Evolutionary conservation across 768 basidiomycete genomes (phyloP).

Genomic region (Trametes cinnabarina): DNA sequence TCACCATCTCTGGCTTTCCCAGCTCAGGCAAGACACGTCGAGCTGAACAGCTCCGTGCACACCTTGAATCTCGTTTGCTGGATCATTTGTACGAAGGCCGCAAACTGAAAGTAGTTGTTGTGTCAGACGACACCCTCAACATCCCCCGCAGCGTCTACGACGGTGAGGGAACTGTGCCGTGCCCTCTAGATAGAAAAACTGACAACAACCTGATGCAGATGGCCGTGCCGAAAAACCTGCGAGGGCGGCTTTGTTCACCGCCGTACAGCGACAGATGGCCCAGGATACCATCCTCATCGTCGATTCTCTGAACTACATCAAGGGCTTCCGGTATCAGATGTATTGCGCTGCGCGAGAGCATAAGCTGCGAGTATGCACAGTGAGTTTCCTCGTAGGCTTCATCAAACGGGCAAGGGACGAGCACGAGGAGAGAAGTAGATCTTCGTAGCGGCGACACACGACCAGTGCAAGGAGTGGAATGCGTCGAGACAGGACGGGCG

Average conservation of each 20-base stretch:
- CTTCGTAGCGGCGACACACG: slow-evolving; percentile 71
- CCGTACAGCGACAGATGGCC: slow-evolving; percentile 72
- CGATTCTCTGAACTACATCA: slow-evolving; percentile 95
- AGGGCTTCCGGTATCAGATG: slow-evolving; percentile 97
- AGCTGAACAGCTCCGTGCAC: slow-evolving; percentile 57
- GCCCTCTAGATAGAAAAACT: not conserved
- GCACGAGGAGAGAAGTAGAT: slow-evolving; percentile 46
- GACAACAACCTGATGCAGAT: slow-evolving; percentile 44
- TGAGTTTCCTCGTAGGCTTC: slow-evolving; percentile 36
- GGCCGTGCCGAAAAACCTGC: slow-evolving; percentile 85
- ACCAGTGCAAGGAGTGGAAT: slow-evolving; percentile 81
- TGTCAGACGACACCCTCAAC: slow-evolving; percentile 75
- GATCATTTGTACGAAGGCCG: slow-evolving; percentile 55
- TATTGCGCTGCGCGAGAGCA: slow-evolving; percentile 93
- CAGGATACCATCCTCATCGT: slow-evolving; percentile 79
- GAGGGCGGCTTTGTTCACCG: slow-evolving; percentile 77
- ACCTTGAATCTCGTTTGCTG: slow-evolving; percentile 53
- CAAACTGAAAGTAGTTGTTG: slow-evolving; percentile 41
- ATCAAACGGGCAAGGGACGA: not conserved
- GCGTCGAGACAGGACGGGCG: slow-evolving; percentile 42
- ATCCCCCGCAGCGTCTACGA: slow-evolving; percentile 68
- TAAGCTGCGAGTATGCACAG: slow-evolving; percentile 83
- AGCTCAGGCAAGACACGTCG: slow-evolving; percentile 83
- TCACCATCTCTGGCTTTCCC: slow-evolving; percentile 88
- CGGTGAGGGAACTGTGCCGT: slow-evolving; percentile 43